Percentiles rank a stretch among this genome's conserved stretches.
These are phyloP conservation scores for Arachis stenosperma DNA, from an alignment of 306 rosid genomes.

Conservation along the genomic window DNA sequence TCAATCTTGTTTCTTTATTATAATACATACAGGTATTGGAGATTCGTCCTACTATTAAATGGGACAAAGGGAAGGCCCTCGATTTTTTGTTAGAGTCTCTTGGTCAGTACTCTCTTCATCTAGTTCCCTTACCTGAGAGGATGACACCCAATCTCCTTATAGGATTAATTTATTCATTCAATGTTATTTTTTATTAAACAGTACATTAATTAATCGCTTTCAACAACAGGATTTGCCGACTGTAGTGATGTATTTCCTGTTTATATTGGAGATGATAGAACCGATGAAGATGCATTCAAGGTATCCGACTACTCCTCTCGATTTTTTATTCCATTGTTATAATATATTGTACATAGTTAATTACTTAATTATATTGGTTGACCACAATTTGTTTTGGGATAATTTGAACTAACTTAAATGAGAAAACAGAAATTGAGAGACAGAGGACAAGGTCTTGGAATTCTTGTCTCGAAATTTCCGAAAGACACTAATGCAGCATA, in stretches of 20 bases:
- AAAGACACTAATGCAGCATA: constrained; percentile 88
- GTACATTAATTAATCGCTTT: constrained; percentile 36
- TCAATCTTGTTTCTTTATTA: constrained; percentile 38
- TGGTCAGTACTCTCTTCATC: constrained; percentile 56
- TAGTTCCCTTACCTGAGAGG: background rate
- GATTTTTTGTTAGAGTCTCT: constrained; percentile 92
- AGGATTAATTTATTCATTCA: constrained; percentile 36
- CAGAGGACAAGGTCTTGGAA: constrained; percentile 94
- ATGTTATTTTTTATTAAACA: background rate
- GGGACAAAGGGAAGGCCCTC: constrained; percentile 98
- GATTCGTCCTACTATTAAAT: constrained; percentile 92
- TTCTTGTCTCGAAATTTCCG: constrained; percentile 87
- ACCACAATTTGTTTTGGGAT: constrained; percentile 23
- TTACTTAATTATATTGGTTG: no score
- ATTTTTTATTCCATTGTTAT: background rate
- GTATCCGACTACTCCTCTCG: constrained; percentile 53
- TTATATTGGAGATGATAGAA: constrained; percentile 91
- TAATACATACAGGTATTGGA: constrained; percentile 69
- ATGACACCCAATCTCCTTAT: constrained; percentile 31
- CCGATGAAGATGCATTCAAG: constrained; percentile 99
- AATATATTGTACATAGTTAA: no score
- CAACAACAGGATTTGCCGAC: constrained; percentile 75
- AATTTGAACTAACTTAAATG: constrained; percentile 26
- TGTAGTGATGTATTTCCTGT: constrained; percentile 81
- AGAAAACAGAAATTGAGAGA: constrained; percentile 68